A percentile compares a stretch with the other conserved stretches of the same genome.
Evolutionary conservation across 345 rosid species (phyloP).

Genomic region (Salix viminalis): DNA sequence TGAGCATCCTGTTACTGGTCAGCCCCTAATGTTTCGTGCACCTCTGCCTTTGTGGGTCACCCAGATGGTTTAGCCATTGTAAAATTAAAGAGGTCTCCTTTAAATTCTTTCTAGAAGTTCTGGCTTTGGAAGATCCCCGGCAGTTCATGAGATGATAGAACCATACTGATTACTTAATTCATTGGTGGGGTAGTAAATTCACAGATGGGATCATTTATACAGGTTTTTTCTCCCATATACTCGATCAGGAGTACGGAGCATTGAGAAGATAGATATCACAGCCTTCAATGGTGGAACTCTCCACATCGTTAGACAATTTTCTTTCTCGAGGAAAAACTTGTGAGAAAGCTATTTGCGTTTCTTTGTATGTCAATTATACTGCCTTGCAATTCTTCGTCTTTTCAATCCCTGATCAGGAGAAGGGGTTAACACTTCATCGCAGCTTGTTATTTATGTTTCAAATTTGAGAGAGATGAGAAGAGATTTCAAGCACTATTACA

Average conservation of each 20-base stretch:
- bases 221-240: neutral
- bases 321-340: no score
- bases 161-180: neutral
- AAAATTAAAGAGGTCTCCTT: slow-evolving; percentile 1
- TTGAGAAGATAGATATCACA: slow-evolving; percentile 1
- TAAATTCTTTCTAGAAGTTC: neutral
- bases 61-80: slow-evolving; percentile 14
- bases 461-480: neutral
- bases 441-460: neutral
- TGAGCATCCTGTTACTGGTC: slow-evolving; percentile 63
- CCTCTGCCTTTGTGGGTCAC: slow-evolving; percentile 70
- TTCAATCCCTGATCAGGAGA: neutral
- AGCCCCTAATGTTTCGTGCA: slow-evolving; percentile 39
- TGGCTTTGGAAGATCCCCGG: neutral
- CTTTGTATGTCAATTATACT: no score
- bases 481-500: neutral
- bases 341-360: no score
- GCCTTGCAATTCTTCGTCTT: neutral
- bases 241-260: neutral
- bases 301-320: no score
- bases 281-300: neutral
- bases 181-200: neutral
- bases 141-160: neutral
- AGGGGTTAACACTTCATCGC: neutral
- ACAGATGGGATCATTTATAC: neutral